Evolutionary conservation across 2,329 filamentous ascomycete species (phyloP).

Genomic region (Pseudogymnoascus sp.): DNA sequence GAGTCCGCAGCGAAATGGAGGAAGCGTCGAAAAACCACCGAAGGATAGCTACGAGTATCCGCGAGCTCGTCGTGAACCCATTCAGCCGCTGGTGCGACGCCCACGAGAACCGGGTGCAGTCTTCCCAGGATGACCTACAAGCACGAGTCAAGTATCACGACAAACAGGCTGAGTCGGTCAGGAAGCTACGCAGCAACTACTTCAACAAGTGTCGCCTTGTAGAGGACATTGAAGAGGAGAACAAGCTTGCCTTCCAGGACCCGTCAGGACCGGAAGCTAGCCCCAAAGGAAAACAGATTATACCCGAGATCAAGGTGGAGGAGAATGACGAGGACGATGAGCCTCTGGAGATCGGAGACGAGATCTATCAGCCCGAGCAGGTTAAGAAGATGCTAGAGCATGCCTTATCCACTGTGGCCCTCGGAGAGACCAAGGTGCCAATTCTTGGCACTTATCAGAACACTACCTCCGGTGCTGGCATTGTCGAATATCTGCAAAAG

Average conservation of each 20-base stretch:
- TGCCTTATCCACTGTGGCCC: conserved; percentile 77
- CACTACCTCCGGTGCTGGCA: conserved; percentile 82
- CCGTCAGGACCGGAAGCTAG: conserved; percentile 54
- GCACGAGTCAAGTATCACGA: conserved; percentile 85
- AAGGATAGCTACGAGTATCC: conserved; percentile 93
- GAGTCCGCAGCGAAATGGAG: conserved; percentile 85
- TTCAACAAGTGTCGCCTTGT: conserved; percentile 98
- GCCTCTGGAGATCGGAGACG: conserved; percentile 81
- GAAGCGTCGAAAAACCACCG: conserved; percentile 83
- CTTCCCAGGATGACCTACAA: conserved; percentile 92
- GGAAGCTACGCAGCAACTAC: conserved; percentile 90
- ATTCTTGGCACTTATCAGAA: conserved; percentile 94
- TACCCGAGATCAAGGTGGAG: conserved; percentile 81
- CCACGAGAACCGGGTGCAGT: conserved; percentile 82
- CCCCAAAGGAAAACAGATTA: conserved; percentile 48
- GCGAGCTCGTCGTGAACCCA: conserved; percentile 87
- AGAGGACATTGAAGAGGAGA: conserved; percentile 96
- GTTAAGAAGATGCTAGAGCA: conserved; percentile 83
- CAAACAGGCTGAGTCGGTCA: conserved; percentile 79
- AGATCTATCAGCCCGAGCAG: conserved; percentile 75
- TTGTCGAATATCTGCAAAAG: conserved; percentile 90
- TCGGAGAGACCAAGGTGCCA: conserved; percentile 88
- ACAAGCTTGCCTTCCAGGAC: conserved; percentile 94
- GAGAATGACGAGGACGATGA: conserved; percentile 69
- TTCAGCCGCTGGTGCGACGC: conserved; percentile 96